These are phyloP conservation scores for Aspergillus incahuasiensis DNA, from an alignment of 495 filamentous ascomycete species.

Conservation along the genomic window DNA sequence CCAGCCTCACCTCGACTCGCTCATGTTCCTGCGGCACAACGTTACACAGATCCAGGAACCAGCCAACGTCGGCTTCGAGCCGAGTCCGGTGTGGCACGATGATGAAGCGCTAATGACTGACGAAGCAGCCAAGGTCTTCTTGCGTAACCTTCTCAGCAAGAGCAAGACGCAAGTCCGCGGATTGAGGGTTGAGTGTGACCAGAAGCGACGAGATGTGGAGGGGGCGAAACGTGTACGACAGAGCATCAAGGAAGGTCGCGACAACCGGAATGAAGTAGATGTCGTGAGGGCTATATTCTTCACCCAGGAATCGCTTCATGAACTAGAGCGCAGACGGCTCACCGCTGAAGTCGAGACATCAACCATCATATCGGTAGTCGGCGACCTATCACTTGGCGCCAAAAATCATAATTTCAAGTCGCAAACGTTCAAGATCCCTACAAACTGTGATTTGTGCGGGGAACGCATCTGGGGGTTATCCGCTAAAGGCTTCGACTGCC, in stretches of 20 bases:
- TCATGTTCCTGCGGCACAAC: constrained; percentile 97
- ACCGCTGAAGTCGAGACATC: constrained; percentile 89
- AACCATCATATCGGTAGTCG: constrained; percentile 79
- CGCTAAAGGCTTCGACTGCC: constrained; percentile 92
- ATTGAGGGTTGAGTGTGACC: constrained; percentile 73
- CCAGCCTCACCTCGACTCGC: constrained; percentile 79
- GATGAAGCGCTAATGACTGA: constrained; percentile 78
- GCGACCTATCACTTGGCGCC: constrained; percentile 85
- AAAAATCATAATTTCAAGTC: constrained; percentile 95
- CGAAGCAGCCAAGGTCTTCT: constrained; percentile 79
- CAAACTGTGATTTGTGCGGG: constrained; percentile 93
- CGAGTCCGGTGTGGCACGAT: constrained; percentile 96
- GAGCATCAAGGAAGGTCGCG: constrained; percentile 70
- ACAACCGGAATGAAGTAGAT: constrained; percentile 79
- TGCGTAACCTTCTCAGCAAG: constrained; percentile 87
- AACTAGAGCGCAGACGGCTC: constrained; percentile 77
- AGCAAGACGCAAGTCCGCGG: constrained; percentile 79
- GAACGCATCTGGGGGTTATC: constrained; percentile 95
- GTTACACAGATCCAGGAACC: constrained; percentile 77
- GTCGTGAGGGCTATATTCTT: constrained; percentile 71
- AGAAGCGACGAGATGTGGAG: constrained; percentile 79
- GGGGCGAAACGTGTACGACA: constrained; percentile 64
- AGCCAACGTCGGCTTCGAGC: constrained; percentile 77
- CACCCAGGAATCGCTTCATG: constrained; percentile 77
- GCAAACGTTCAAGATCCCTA: constrained; percentile 97